Percentiles rank a stretch among this genome's conserved stretches.
phyloP scores from a whole-genome alignment of 164 flowering plant species.

The Amborella trichopoda region DNA sequence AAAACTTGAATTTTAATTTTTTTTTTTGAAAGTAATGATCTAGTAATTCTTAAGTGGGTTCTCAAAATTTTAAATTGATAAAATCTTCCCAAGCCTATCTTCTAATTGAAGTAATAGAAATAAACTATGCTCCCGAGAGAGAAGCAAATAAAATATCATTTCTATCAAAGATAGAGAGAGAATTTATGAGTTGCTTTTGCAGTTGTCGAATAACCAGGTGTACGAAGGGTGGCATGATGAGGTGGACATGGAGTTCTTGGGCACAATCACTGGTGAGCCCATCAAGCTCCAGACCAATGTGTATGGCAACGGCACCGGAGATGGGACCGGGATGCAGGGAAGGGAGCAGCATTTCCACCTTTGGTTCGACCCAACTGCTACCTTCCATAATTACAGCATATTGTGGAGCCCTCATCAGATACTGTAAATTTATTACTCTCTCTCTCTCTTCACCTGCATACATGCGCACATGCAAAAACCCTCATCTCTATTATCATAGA shows the following conservation, averaged over 20 bases:
- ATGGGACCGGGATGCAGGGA: not conserved
- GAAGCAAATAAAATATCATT: too few species aligned
- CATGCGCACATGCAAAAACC: not conserved
- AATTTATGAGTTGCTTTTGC: too few species aligned
- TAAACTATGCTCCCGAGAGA: too few species aligned
- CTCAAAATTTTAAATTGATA: too few species aligned
- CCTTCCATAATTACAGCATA: constrained; percentile 4
- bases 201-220: not conserved
- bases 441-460: not conserved
- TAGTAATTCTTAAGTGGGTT: too few species aligned
- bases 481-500: too few species aligned
- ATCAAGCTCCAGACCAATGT: constrained; percentile 5
- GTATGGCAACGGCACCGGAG: constrained; percentile 2
- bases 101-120: too few species aligned
- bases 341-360: constrained; percentile 6
- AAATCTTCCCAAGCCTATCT: too few species aligned
- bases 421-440: not conserved
- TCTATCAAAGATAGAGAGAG: too few species aligned
- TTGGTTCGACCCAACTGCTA: constrained; percentile 6
- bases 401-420: constrained; percentile 5
- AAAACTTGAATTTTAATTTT: too few species aligned
- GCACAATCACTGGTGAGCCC: constrained; percentile 5
- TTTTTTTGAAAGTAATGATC: too few species aligned
- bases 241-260: constrained; percentile 5
- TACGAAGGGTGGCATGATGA: constrained; percentile 3